These are phyloP conservation scores for Whalleya microplaca DNA, from an alignment of 2,329 filamentous ascomycete species.

Conservation along the genomic window DNA sequence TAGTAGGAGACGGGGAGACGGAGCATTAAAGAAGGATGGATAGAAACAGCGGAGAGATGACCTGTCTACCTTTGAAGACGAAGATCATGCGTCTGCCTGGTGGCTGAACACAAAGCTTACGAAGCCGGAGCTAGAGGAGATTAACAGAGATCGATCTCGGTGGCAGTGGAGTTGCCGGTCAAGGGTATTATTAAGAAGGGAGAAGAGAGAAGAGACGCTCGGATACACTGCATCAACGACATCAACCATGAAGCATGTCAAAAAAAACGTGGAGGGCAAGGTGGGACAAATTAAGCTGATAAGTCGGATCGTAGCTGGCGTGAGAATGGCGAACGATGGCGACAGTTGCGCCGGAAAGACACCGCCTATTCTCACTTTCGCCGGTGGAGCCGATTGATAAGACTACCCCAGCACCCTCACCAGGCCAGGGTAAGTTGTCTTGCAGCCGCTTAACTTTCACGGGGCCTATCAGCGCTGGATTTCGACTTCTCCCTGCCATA, in stretches of 20 bases:
- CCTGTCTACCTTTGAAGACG: constrained; percentile 18
- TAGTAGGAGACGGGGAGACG: constrained; percentile 13
- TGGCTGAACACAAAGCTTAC: constrained; percentile 24
- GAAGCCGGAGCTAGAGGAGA: constrained; percentile 7
- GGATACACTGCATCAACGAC: not conserved
- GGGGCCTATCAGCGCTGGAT: constrained; percentile 1
- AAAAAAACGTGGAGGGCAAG: constrained; percentile 1
- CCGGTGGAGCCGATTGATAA: constrained; percentile 26
- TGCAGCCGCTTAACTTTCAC: not conserved
- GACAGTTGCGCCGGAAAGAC: constrained; percentile 23
- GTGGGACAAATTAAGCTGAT: constrained; percentile 11
- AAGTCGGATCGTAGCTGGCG: constrained; percentile 24
- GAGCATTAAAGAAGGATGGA: constrained; percentile 9
- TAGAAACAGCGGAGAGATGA: constrained; percentile 12
- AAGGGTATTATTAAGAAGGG: too few relatives aligned
- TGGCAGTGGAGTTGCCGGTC: constrained; percentile 2
- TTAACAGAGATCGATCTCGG: not conserved
- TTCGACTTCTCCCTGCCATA: constrained; percentile 14
- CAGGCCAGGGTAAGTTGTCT: constrained; percentile 2
- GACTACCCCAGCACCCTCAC: constrained; percentile 18
- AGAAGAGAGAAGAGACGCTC: too few relatives aligned
- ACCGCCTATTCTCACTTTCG: constrained; percentile 23
- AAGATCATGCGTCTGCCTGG: constrained; percentile 28
- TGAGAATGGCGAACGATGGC: constrained; percentile 30
- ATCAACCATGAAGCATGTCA: not conserved